Evolutionary conservation across 805 yeast genomes (phyloP).

Genomic region (Teunomyces panamensis): DNA sequence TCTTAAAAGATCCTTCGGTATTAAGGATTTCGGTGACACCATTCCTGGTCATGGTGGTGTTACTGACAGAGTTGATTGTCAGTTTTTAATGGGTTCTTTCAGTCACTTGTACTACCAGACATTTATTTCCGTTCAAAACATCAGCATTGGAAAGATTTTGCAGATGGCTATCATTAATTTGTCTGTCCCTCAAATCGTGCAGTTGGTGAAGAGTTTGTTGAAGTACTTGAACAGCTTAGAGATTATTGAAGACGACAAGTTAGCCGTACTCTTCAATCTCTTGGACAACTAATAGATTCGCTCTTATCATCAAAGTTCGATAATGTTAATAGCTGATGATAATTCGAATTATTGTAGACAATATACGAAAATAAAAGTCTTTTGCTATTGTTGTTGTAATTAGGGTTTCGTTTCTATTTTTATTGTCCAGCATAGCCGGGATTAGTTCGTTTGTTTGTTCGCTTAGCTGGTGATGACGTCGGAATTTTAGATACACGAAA

Average conservation of each 20-base stretch:
- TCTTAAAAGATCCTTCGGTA: slow-evolving; percentile 92
- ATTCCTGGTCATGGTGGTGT: slow-evolving; percentile 99
- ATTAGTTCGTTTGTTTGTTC: neutral
- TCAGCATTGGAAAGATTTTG: slow-evolving; percentile 70
- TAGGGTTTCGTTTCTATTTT: no score
- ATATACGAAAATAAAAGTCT: neutral
- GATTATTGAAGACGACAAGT: slow-evolving; percentile 25
- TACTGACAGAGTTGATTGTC: slow-evolving; percentile 97
- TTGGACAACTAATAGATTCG: slow-evolving; percentile 20
- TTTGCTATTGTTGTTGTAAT: no score
- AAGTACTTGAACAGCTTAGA: slow-evolving; percentile 45
- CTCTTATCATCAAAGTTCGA: neutral
- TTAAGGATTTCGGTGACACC: slow-evolving; percentile 96
- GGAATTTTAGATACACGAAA: no score
- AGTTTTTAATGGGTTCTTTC: slow-evolving; percentile 95
- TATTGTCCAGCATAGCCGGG: no score
- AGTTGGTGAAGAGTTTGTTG: slow-evolving; percentile 57
- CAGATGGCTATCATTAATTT: slow-evolving; percentile 75
- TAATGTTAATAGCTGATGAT: slow-evolving; percentile 1
- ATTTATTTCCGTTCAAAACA: slow-evolving; percentile 70
- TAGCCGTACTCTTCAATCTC: slow-evolving; percentile 25
- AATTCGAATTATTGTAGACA: neutral
- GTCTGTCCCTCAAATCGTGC: slow-evolving; percentile 59
- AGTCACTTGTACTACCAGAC: slow-evolving; percentile 90
- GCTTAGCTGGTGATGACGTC: neutral